Evolutionary conservation across 331 rosid species (phyloP).

Genomic region (Phaseolus coccineus): DNA sequence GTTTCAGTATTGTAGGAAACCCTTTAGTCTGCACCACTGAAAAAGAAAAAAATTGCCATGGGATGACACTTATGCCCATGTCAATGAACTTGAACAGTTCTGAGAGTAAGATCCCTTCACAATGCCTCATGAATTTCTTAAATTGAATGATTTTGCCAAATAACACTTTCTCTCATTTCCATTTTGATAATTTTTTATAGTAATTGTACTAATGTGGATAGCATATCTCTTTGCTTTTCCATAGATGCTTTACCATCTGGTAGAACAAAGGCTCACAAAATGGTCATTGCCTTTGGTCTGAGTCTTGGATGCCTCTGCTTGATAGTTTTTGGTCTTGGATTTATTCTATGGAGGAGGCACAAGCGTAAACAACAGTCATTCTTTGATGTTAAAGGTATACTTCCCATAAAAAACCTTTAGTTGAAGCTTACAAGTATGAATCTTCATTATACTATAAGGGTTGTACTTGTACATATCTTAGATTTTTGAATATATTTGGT

Average conservation of each 20-base stretch:
- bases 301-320: constrained; percentile 58
- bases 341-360: constrained; percentile 57
- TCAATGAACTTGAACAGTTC: constrained; percentile 61
- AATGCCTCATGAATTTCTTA: not conserved
- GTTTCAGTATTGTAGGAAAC: constrained; percentile 61
- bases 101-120: constrained; percentile 39
- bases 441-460: not conserved
- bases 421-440: constrained; percentile 15
- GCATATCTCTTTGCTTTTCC: constrained; percentile 37
- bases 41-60: constrained; percentile 56
- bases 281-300: constrained; percentile 55
- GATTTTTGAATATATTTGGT: constrained; percentile 8
- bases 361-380: constrained; percentile 53
- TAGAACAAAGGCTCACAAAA: constrained; percentile 52
- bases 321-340: constrained; percentile 53
- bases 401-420: not conserved
- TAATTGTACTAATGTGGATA: constrained; percentile 37
- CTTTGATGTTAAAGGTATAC: constrained; percentile 65
- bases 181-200: constrained; percentile 22
- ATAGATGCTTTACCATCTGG: constrained; percentile 50
- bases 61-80: constrained; percentile 63
- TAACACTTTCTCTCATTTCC: not conserved
- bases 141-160: not conserved
- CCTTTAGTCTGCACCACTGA: constrained; percentile 51
- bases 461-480: not conserved